Evolutionary conservation across 2,329 filamentous ascomycete genomes (phyloP).

Genomic region (Trichoderma atrobrunneum): DNA sequence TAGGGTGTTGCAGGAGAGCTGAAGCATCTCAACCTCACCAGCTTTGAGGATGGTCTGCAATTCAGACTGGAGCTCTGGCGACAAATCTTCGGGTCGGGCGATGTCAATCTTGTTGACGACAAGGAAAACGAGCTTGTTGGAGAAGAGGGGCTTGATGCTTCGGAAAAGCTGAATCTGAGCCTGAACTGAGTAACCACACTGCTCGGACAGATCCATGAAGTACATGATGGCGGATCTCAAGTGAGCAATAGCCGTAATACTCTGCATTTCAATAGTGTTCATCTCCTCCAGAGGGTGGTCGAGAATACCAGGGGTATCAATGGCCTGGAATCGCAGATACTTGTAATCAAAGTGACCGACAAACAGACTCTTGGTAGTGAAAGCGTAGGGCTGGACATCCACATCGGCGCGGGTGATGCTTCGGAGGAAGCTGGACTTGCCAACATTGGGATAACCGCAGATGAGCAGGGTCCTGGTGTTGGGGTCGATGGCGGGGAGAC

Average conservation of each 20-base stretch:
- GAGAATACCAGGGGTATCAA: slow-evolving; percentile 97
- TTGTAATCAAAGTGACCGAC: slow-evolving; percentile 98
- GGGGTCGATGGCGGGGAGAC: slow-evolving; percentile 96
- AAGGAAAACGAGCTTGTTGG: slow-evolving; percentile 95
- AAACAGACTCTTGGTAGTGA: slow-evolving; percentile 96
- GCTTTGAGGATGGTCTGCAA: slow-evolving; percentile 78
- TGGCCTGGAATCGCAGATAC: slow-evolving; percentile 61
- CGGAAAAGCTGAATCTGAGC: slow-evolving; percentile 94
- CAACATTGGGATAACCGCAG: slow-evolving; percentile 95
- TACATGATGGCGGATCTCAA: slow-evolving; percentile 92
- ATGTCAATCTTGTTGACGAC: slow-evolving; percentile 99
- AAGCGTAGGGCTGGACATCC: slow-evolving; percentile 95
- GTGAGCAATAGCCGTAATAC: slow-evolving; percentile 96
- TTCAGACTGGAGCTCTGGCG: slow-evolving; percentile 71
- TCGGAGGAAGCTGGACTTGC: slow-evolving; percentile 93
- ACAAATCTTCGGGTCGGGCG: slow-evolving; percentile 80
- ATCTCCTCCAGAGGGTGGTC: slow-evolving; percentile 98
- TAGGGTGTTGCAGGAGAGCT: slow-evolving; percentile 90
- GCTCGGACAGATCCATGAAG: slow-evolving; percentile 96
- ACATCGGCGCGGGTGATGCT: slow-evolving; percentile 93
- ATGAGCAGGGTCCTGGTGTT: slow-evolving; percentile 95
- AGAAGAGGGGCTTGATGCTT: slow-evolving; percentile 94
- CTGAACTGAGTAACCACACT: slow-evolving; percentile 90
- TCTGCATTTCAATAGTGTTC: slow-evolving; percentile 99
- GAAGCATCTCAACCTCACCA: slow-evolving; percentile 86